Base-by-base conservation (phyloP, 345 rosid species). In the Arabis hirsuta region DNA sequence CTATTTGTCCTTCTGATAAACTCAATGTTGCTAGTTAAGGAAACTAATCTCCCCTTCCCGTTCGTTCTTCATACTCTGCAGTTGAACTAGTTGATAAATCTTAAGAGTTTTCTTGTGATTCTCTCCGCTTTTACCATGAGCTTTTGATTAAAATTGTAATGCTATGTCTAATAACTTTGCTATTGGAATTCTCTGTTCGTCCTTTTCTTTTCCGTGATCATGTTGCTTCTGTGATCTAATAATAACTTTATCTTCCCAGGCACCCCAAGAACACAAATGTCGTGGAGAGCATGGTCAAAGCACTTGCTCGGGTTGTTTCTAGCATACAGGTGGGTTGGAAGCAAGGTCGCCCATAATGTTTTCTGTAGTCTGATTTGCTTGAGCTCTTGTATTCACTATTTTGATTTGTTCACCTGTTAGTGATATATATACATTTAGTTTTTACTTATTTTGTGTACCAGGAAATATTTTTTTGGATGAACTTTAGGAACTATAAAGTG, bases 251-350 rank as follows among this genome's bases (percentile, higher is more conserved):
- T 43, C 20, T 66, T 72, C 81, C 59, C 66, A 91, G 97, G 98
- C 78, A 95, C 72, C 98, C 98, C 26, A 91, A 86, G 84, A 95
- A 88, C 81, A 90, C 97, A 46, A 91, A 95, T 84, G 93, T 95
- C 64, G 99, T 90, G 78, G 99, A 91, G 88, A 87, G 88, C 74
- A 91, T 95, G 91, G 93, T 91, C 79, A 95, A 91, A 77, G 87
- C 99, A 57, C 96, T 95, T 71, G 97, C 97, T 79, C 93, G 96
- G 52, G 96, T 95, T 81, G 97, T 91, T 81, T 95, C 91, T 9
- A 88, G 84, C 80, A 81, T 91, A 64, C 97, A 95, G 96, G 99
- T 94, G 78, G 79, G 82, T 63, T 62, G 48, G 62, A 41, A 9
- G 70, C 60, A 22, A 63, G 29, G 48, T 57, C 31, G 4, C 65